Evolutionary conservation across 2,329 filamentous ascomycete genomes (phyloP), one percentile per base, ranked within the genome.

Genomic region (Aspergillus novofumigatus): DNA sequence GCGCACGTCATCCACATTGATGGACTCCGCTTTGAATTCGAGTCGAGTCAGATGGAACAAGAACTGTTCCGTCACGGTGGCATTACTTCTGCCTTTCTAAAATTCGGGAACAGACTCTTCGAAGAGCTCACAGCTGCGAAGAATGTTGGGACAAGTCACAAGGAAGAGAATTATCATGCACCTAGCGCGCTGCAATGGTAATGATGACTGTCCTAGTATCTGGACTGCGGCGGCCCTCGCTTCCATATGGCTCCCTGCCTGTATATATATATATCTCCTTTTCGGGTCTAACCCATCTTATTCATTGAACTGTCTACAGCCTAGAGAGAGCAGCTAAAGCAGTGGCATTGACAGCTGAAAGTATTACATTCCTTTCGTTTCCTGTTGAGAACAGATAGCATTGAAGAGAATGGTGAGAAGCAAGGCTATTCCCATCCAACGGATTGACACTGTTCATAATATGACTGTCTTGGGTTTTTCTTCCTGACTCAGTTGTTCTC

Each of bases 31-130:
- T 78, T 55, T 29, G 45, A 1, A 7, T 79, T 79, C 51, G 49
- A 67, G 26, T 62, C 78, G 26, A 75, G 69, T 51, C 54, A 67
- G 38, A 76, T 79, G 66, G 76, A 79, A 63, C 70, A 67, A 47
- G 62, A 69, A 49, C 67, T 79, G 6, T 72, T 70, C 42, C 65
- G 71, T 25, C 57, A 70, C 20, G 74, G 75, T 0, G 76, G 75
- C 2, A 70, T 78, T 47, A 67, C 69, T 1, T 69, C 70, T n/a
- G 75, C 75, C 1, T 79, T 76, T 61, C 64, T 65, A 10, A 70
- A 69, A 42, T 76, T 75, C 62, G 74, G 74, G 2, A 76, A 72
- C 32, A 62, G 58, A 11, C 50, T 75, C 11, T 75, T 73, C 32
- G 64, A 69, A 49, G 63, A 49, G 10, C 64, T 71, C 52, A 59